Conservation (phyloP, 2,329 filamentous ascomycete species). For the Aspergillus niger region DNA sequence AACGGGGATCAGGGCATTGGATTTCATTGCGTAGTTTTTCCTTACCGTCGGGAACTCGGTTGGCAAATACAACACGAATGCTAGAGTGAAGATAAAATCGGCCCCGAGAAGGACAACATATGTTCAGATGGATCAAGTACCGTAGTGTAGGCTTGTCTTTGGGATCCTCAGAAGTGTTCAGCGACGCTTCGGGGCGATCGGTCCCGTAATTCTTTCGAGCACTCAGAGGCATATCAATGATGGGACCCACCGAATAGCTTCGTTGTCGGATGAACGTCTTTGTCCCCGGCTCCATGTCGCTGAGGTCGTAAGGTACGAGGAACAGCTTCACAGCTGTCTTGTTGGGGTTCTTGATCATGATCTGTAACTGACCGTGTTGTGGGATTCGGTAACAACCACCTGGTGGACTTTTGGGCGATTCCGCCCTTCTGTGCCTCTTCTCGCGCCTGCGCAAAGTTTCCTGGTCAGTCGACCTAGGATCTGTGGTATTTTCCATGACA, state of each 20-base stretch:
- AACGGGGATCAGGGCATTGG: constrained; percentile 83
- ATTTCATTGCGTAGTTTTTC: constrained; percentile 90
- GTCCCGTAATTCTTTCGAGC: constrained; percentile 49
- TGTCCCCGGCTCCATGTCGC: constrained; percentile 88
- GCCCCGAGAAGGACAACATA: constrained; percentile 81
- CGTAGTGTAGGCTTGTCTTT: constrained; percentile 70
- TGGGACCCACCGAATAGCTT: constrained; percentile 84
- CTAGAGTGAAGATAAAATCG: constrained; percentile 89
- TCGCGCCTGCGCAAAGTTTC: constrained; percentile 51
- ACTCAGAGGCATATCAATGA: constrained; percentile 68
- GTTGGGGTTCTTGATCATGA: constrained; percentile 97
- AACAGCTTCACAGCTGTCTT: constrained; percentile 98
- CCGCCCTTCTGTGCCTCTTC: constrained; percentile 62
- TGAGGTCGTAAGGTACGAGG: constrained; percentile 86
- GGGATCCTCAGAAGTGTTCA: constrained; percentile 43
- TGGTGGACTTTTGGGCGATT: constrained; percentile 68
- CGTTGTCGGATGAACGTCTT: constrained; percentile 96
- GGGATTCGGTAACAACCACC: constrained; percentile 94
- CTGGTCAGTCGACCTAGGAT: constrained; percentile 22
- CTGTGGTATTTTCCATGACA: constrained; percentile 13
- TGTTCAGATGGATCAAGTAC: constrained; percentile 89
- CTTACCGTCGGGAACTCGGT: constrained; percentile 91
- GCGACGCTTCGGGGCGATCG: constrained; percentile 57
- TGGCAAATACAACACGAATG: constrained; percentile 93
- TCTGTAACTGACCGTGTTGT: constrained; percentile 89